Evolutionary conservation across 805 yeast genomes (phyloP).

Genomic region (Zygosaccharomyces rouxii): DNA sequence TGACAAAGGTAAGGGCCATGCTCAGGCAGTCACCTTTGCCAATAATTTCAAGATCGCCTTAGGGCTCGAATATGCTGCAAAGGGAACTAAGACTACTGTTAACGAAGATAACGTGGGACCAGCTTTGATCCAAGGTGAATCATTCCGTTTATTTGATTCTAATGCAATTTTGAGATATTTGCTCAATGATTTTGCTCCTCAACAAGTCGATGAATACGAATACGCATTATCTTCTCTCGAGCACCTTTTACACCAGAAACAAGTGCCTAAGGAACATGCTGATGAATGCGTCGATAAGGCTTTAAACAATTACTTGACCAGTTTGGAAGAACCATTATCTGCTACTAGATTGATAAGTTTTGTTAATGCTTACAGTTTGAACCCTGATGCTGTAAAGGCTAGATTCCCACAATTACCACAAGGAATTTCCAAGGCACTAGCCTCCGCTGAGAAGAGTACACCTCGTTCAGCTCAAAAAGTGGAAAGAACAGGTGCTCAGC

Average conservation of each 20-base stretch:
- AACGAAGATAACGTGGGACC: slow-evolving; percentile 24
- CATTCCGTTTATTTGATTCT: slow-evolving; percentile 51
- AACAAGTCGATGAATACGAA: slow-evolving; percentile 33
- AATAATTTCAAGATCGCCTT: slow-evolving; percentile 34
- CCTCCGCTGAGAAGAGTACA: slow-evolving; percentile 40
- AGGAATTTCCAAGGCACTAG: slow-evolving; percentile 43
- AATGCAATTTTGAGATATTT: slow-evolving; percentile 68
- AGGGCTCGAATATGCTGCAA: slow-evolving; percentile 28
- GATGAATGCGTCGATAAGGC: slow-evolving; percentile 41
- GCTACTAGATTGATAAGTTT: slow-evolving; percentile 57
- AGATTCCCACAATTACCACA: slow-evolving; percentile 27
- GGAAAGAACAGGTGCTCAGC: slow-evolving; percentile 40
- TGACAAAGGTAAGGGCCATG: slow-evolving; percentile 26
- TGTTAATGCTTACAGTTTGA: slow-evolving; percentile 50
- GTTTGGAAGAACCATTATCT: slow-evolving; percentile 33
- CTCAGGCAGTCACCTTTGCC: slow-evolving; percentile 22
- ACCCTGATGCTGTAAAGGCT: slow-evolving; percentile 25
- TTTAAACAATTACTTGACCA: slow-evolving; percentile 29
- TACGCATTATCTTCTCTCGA: slow-evolving; percentile 25
- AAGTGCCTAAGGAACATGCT: slow-evolving; percentile 40
- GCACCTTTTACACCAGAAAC: slow-evolving; percentile 15
- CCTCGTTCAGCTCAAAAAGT: slow-evolving; percentile 30
- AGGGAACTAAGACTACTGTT: slow-evolving; percentile 22
- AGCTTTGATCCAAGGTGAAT: slow-evolving; percentile 28
- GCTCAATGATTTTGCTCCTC: slow-evolving; percentile 43